Evolutionary conservation across 2,329 filamentous ascomycete species (phyloP).

Genomic region (Aspergillus fijiensis): DNA sequence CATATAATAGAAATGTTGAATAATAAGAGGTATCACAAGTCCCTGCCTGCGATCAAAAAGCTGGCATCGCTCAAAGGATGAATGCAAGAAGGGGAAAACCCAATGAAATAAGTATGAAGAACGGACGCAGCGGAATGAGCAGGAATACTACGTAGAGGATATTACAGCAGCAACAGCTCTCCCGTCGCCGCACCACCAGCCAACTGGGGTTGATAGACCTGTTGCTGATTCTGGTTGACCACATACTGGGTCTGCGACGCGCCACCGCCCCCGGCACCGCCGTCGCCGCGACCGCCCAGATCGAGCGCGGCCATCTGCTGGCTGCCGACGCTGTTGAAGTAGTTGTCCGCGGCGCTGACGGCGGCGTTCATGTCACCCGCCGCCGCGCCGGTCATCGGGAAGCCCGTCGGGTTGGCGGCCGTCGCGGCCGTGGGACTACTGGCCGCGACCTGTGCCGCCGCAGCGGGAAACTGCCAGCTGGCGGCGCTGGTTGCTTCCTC

Average conservation of each 20-base stretch:
- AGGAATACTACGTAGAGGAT: background rate
- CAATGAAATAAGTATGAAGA: slow-evolving; percentile 3
- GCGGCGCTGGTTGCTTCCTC: slow-evolving; percentile 39
- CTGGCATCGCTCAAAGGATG: slow-evolving; percentile 9
- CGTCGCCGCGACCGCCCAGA: slow-evolving; percentile 63
- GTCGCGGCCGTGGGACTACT: slow-evolving; percentile 16
- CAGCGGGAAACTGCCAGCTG: slow-evolving; percentile 34
- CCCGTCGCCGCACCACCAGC: slow-evolving; percentile 65
- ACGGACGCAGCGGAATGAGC: background rate
- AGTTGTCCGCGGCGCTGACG: slow-evolving; percentile 81
- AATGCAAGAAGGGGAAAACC: background rate
- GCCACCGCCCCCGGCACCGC: slow-evolving; percentile 63
- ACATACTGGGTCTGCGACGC: slow-evolving; percentile 57
- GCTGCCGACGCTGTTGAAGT: slow-evolving; percentile 76
- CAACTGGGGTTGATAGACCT: slow-evolving; percentile 68
- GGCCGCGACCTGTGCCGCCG: slow-evolving; percentile 28
- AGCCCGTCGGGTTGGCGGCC: slow-evolving; percentile 32
- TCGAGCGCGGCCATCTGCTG: slow-evolving; percentile 73
- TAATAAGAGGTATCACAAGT: slow-evolving; percentile 16
- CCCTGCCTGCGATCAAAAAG: slow-evolving; percentile 8
- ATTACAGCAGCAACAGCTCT: slow-evolving; percentile 67
- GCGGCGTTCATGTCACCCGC: slow-evolving; percentile 64
- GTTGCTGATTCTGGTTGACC: slow-evolving; percentile 79
- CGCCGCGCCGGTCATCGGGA: slow-evolving; percentile 29
- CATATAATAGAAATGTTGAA: background rate